Conservation (phyloP, 1,139 yeast genomes). For the Candida glucosophila region DNA sequence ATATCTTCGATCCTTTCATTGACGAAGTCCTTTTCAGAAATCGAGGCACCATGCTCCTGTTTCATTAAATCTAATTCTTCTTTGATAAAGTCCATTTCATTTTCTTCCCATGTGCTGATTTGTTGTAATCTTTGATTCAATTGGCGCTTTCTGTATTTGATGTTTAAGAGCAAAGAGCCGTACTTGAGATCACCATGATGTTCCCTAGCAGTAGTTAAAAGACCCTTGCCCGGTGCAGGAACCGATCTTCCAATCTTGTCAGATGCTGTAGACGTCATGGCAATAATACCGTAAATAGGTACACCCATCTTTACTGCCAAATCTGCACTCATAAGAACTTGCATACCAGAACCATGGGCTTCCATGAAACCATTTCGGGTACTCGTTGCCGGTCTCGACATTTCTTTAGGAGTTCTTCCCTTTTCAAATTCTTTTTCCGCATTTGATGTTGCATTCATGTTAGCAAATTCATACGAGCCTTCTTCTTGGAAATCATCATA, state of each 20-base stretch:
- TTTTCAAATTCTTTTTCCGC: slow-evolving; percentile 78
- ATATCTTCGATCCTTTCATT: slow-evolving; percentile 85
- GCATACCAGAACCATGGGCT: slow-evolving; percentile 99
- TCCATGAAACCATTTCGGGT: slow-evolving; percentile 98
- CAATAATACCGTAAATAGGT: slow-evolving; percentile 93
- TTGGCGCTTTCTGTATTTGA: slow-evolving; percentile 92
- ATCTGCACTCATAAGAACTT: slow-evolving; percentile 91
- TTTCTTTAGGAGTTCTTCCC: slow-evolving; percentile 96
- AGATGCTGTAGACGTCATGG: slow-evolving; percentile 91
- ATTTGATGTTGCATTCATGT: slow-evolving; percentile 97
- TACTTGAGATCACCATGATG: slow-evolving; percentile 75
- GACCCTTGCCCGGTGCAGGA: slow-evolving; percentile 99
- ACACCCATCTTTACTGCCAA: slow-evolving; percentile 97
- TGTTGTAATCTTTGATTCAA: slow-evolving; percentile 70
- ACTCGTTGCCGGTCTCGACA: slow-evolving; percentile 98
- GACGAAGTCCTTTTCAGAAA: slow-evolving; percentile 48
- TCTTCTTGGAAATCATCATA: slow-evolving; percentile 99
- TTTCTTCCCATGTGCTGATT: slow-evolving; percentile 77
- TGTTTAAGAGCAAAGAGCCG: slow-evolving; percentile 75
- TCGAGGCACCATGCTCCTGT: slow-evolving; percentile 54
- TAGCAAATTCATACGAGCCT: slow-evolving; percentile 95
- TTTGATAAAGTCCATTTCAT: slow-evolving; percentile 52
- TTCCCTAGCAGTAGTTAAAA: slow-evolving; percentile 95
- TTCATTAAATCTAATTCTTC: slow-evolving; percentile 50
- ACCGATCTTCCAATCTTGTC: slow-evolving; percentile 98